Conservation (phyloP, 2,329 filamentous ascomycete genomes). For the Cytospora piceicola region DNA sequence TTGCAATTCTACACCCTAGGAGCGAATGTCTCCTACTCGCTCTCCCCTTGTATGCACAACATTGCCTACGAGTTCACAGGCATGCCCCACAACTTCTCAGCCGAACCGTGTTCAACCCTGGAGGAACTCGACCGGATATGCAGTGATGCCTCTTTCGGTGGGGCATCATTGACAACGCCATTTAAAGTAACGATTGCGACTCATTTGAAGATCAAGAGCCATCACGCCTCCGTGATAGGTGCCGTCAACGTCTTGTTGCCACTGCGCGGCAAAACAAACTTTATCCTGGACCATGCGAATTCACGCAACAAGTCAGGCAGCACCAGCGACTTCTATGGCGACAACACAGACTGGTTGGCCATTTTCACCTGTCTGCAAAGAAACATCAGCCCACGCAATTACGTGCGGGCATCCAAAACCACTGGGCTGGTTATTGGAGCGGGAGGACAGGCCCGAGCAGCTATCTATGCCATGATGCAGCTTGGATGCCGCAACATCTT, state of each 20-base stretch:
- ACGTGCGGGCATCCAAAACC: constrained; percentile 56
- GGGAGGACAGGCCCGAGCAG: constrained; percentile 74
- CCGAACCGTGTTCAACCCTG: constrained; percentile 62
- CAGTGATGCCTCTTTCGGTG: constrained; percentile 63
- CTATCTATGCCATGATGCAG: constrained; percentile 73
- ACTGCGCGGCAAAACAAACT: constrained; percentile 56
- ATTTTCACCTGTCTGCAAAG: constrained; percentile 63
- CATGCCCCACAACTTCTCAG: constrained; percentile 68
- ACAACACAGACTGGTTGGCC: constrained; percentile 47
- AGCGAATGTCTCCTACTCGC: constrained; percentile 68
- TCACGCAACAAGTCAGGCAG: constrained; percentile 64
- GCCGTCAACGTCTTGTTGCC: constrained; percentile 74
- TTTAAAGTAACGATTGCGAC: constrained; percentile 72
- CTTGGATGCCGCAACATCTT: constrained; percentile 75
- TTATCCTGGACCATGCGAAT: constrained; percentile 58
- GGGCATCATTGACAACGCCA: constrained; percentile 68
- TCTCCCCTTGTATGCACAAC: constrained; percentile 74
- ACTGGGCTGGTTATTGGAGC: constrained; percentile 64
- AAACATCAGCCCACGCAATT: constrained; percentile 70
- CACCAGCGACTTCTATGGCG: constrained; percentile 67
- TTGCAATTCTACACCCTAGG: constrained; percentile 73
- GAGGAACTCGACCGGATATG: constrained; percentile 65
- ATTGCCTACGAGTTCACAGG: constrained; percentile 68
- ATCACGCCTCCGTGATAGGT: constrained; percentile 71
- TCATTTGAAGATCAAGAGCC: constrained; percentile 66